Evolutionary conservation across 2,329 filamentous ascomycete genomes (phyloP).

Genomic region (Chaetomium strumarium): DNA sequence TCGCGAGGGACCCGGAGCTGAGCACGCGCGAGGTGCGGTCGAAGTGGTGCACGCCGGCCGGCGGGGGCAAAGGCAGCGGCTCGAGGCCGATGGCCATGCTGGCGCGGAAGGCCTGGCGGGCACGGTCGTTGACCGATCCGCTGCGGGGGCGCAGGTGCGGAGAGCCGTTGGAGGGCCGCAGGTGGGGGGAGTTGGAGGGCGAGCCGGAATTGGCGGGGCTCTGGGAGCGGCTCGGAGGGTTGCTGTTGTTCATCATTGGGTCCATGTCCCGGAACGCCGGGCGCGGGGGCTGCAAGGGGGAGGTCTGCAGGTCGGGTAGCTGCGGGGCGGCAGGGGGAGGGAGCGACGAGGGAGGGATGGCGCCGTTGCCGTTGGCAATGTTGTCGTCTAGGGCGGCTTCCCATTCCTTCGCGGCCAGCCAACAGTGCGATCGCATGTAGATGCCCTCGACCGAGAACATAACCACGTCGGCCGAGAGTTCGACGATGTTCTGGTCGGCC

Average conservation of each 20-base stretch:
- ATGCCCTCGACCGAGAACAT: constrained; percentile 57
- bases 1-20: constrained; percentile 9
- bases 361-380: constrained; percentile 22
- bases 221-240: background rate
- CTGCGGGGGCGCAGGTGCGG: constrained; percentile 18
- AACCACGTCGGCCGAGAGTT: constrained; percentile 54
- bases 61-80: constrained; percentile 24
- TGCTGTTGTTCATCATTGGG: constrained; percentile 1
- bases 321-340: constrained; percentile 6
- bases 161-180: constrained; percentile 20
- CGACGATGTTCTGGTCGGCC: constrained; percentile 51
- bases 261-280: constrained; percentile 6
- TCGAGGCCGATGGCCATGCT: constrained; percentile 33
- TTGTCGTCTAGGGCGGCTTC: constrained; percentile 25
- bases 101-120: constrained; percentile 27
- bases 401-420: constrained; percentile 48
- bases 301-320: constrained; percentile 12
- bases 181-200: constrained; percentile 12
- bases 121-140: constrained; percentile 21
- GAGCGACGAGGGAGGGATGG: constrained; percentile 4
- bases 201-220: constrained; percentile 5
- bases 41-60: background rate
- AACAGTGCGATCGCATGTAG: constrained; percentile 53
- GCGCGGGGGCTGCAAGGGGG: constrained; percentile 15
- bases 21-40: constrained; percentile 14